phyloP scores from a whole-genome alignment of 257 asterid species.

The Echites panduratus region DNA sequence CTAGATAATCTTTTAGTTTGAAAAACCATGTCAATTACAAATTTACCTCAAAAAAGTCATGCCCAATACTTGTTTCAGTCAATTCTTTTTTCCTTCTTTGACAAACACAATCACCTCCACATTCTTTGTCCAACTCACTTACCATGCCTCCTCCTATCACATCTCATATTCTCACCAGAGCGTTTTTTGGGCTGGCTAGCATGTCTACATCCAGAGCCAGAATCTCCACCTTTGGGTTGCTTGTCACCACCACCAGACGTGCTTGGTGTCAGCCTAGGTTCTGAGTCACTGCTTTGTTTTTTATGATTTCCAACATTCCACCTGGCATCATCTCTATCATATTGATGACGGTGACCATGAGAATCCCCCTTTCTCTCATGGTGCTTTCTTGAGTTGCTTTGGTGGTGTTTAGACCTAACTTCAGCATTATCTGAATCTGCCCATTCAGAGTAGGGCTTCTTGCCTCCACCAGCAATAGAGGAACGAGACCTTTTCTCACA shows the following conservation, averaged over 20 bases:
- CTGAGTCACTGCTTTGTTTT: conserved; percentile 11
- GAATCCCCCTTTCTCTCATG: conserved; percentile 36
- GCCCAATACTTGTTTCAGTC: conserved; percentile 30
- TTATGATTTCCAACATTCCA: conserved; percentile 24
- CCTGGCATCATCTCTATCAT: conserved; percentile 26
- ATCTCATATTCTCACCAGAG: conserved; percentile 8
- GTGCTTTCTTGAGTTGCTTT: conserved; percentile 39
- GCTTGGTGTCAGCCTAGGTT: conserved; percentile 16
- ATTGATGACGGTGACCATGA: conserved; percentile 34
- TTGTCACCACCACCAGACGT: conserved; percentile 26
- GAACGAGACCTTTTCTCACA: conserved; percentile 36
- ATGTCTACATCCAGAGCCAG: conserved; percentile 18
- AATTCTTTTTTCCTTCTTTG: conserved; percentile 32
- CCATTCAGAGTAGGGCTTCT: conserved; percentile 40
- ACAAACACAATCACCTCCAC: conserved; percentile 16
- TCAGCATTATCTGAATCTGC: conserved; percentile 40
- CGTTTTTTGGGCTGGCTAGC: conserved; percentile 16
- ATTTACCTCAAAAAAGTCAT: conserved; percentile 31
- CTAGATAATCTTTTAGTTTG: conserved; percentile 30
- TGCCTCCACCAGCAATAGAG: conserved; percentile 41
- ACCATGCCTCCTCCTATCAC: conserved; percentile 25
- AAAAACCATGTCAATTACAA: conserved; percentile 11
- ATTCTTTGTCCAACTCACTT: conserved; percentile 24
- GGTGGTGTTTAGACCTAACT: conserved; percentile 38
- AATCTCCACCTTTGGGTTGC: conserved; percentile 25